Evolutionary conservation across 495 filamentous ascomycete genomes (phyloP).

Genomic region (Mycothermus thermophilus): DNA sequence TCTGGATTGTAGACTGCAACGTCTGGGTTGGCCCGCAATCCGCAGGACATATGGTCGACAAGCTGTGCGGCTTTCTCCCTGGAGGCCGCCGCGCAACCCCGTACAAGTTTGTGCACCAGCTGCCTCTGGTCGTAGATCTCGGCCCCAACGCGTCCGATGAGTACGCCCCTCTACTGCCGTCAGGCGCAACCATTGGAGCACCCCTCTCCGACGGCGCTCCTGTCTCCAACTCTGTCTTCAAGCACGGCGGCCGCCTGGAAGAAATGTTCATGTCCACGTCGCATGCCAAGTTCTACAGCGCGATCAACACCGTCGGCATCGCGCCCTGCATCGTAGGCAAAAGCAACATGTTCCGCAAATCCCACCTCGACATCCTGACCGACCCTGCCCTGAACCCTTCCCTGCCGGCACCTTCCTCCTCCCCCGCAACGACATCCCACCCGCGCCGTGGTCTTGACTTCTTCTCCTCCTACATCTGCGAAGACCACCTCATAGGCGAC

Average conservation of each 20-base stretch:
- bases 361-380: conserved; percentile 77
- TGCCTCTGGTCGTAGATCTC: conserved; percentile 75
- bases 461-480: conserved; percentile 93
- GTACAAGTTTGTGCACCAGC: conserved; percentile 92
- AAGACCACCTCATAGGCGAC: conserved; percentile 93
- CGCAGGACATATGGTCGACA: conserved; percentile 73
- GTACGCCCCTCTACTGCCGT: conserved; percentile 3
- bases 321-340: conserved; percentile 95
- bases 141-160: conserved; percentile 21
- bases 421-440: conserved; percentile 29
- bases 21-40: conserved; percentile 78
- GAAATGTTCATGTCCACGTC: conserved; percentile 88
- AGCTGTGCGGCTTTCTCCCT: conserved; percentile 52
- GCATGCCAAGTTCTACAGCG: conserved; percentile 96
- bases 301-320: conserved; percentile 84
- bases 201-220: neutral
- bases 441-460: conserved; percentile 64
- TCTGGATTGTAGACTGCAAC: conserved; percentile 96
- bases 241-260: conserved; percentile 69
- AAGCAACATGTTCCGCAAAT: conserved; percentile 93
- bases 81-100: conserved; percentile 33
- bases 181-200: neutral
- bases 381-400: conserved; percentile 31
- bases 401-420: too few species aligned
- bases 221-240: conserved; percentile 3